phyloP scores from a whole-genome alignment of 768 basidiomycete species.

The Suillus fuscotomentosus region DNA sequence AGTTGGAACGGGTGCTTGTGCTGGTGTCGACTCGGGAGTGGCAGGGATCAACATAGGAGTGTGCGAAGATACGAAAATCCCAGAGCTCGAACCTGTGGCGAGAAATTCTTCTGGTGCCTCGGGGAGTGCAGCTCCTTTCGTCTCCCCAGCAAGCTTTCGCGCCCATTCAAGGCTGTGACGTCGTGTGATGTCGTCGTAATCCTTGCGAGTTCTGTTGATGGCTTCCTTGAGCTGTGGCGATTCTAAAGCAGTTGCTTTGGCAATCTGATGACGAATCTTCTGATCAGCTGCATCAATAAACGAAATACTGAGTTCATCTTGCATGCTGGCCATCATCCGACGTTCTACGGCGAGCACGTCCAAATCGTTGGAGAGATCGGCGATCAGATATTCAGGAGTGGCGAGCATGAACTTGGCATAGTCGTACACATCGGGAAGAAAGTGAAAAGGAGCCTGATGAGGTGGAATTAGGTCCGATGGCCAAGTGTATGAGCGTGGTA shows the following conservation, averaged over 20 bases:
- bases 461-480: slow-evolving; percentile 90
- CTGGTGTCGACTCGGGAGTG: slow-evolving; percentile 11
- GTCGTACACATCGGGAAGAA: slow-evolving; percentile 85
- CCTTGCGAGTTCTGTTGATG: slow-evolving; percentile 61
- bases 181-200: slow-evolving; percentile 53
- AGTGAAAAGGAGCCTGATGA: slow-evolving; percentile 93
- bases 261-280: slow-evolving; percentile 78
- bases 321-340: slow-evolving; percentile 56
- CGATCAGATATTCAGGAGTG: slow-evolving; percentile 78
- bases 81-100: slow-evolving; percentile 19
- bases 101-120: slow-evolving; percentile 65
- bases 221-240: slow-evolving; percentile 60
- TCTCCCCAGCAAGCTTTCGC: slow-evolving; percentile 24
- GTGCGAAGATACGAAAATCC: slow-evolving; percentile 26
- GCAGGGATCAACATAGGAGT: slow-evolving; percentile 8
- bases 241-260: slow-evolving; percentile 74
- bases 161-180: slow-evolving; percentile 22
- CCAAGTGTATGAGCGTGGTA: slow-evolving; percentile 91
- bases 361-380: slow-evolving; percentile 71
- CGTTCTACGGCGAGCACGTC: slow-evolving; percentile 73
- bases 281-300: slow-evolving; percentile 81
- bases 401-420: slow-evolving; percentile 97
- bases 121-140: slow-evolving; percentile 12
- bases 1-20: slow-evolving; percentile 9
- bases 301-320: slow-evolving; percentile 72